Conservation (phyloP, 345 rosid genomes). For the Heritiera littoralis region DNA sequence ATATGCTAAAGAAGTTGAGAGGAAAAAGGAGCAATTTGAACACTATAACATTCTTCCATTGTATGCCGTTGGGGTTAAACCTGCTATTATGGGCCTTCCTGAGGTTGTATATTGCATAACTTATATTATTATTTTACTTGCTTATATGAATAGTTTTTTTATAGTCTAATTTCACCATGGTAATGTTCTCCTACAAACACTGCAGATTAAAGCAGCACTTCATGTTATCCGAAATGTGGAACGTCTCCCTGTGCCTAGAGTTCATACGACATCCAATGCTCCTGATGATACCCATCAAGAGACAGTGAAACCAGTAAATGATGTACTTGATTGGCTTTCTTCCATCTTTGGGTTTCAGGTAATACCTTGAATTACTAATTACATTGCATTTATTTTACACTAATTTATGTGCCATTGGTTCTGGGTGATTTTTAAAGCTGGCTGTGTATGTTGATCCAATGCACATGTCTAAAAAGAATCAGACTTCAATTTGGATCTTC, state of each 20-base stretch:
- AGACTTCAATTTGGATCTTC: background rate
- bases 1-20: conserved; percentile 70
- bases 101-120: conserved; percentile 57
- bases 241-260: conserved; percentile 61
- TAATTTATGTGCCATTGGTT: background rate
- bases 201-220: conserved; percentile 84
- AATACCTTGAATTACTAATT: conserved; percentile 22
- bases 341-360: conserved; percentile 97
- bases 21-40: conserved; percentile 52
- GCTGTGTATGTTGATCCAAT: background rate
- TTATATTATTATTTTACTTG: conserved; percentile 20
- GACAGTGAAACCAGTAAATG: conserved; percentile 47
- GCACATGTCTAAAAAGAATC: background rate
- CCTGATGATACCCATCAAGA: conserved; percentile 39
- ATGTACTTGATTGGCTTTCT: conserved; percentile 94
- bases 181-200: background rate
- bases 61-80: conserved; percentile 59
- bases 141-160: conserved; percentile 9
- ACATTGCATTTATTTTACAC: conserved; percentile 11
- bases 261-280: conserved; percentile 23
- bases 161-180: conserved; percentile 17
- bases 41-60: conserved; percentile 89
- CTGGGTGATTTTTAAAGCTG: background rate
- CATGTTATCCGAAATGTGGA: conserved; percentile 55
- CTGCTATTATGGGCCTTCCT: conserved; percentile 80